Conservation (phyloP, 768 basidiomycete genomes). For the Mrakia frigida region DNA sequence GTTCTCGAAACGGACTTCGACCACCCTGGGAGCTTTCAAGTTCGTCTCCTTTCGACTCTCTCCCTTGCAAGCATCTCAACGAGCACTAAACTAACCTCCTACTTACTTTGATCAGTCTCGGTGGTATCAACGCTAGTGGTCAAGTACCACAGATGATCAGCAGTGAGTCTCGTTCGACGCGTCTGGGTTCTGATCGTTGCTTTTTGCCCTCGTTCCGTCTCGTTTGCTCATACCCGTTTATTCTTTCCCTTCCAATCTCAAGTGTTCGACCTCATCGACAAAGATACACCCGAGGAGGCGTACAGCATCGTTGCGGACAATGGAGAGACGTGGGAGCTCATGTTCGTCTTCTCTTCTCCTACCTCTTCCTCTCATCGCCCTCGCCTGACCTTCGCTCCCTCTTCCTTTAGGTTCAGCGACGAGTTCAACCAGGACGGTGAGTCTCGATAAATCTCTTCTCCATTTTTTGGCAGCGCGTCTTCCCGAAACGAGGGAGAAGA, state of each 20-base stretch:
- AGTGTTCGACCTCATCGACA: slow-evolving; percentile 19
- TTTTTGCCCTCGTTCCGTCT: background rate
- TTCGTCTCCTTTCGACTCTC: too few relatives aligned
- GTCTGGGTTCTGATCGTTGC: too few relatives aligned
- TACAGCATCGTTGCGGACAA: slow-evolving; percentile 12
- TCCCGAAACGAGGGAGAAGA: too few relatives aligned
- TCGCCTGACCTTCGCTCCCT: background rate
- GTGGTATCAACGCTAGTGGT: slow-evolving; percentile 28
- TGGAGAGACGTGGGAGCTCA: slow-evolving; percentile 31
- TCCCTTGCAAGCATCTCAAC: too few relatives aligned
- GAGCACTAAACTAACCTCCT: too few relatives aligned
- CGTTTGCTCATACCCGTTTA: background rate
- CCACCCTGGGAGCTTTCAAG: slow-evolving; percentile 23
- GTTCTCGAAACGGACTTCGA: background rate
- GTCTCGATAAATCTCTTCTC: background rate
- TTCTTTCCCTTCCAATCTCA: background rate
- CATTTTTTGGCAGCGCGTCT: too few relatives aligned
- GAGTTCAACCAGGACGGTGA: slow-evolving; percentile 24
- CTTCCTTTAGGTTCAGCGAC: background rate
- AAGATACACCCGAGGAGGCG: slow-evolving; percentile 19
- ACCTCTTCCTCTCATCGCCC: background rate
- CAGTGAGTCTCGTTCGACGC: background rate
- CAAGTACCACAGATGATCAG: slow-evolving; percentile 22
- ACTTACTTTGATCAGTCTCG: background rate
- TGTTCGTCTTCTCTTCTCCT: background rate